phyloP scores from a whole-genome alignment of 768 basidiomycete species.

The Phylloporus scabripes region DNA sequence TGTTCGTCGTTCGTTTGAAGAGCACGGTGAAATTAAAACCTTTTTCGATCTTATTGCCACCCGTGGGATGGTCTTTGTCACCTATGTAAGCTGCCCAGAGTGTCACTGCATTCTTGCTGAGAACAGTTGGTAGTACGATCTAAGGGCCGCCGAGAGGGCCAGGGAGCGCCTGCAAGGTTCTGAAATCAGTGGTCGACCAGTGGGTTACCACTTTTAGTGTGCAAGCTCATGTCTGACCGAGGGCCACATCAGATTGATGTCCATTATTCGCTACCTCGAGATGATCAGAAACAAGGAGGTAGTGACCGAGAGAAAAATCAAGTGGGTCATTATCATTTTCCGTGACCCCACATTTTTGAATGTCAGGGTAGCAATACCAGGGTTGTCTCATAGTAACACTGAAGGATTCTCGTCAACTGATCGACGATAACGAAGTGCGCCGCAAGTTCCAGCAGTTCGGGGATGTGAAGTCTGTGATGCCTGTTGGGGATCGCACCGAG shows the following conservation, averaged over 20 bases:
- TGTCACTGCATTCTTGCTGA: conserved; percentile 9
- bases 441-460: conserved; percentile 86
- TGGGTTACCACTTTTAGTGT: conserved; percentile 40
- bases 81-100: conserved; percentile 68
- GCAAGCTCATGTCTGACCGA: conserved; percentile 3
- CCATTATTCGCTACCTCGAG: conserved; percentile 92
- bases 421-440: conserved; percentile 82
- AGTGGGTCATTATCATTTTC: conserved; percentile 35
- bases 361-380: conserved; percentile 55
- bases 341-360: conserved; percentile 6
- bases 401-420: conserved; percentile 61
- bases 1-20: conserved; percentile 82
- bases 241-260: conserved; percentile 78
- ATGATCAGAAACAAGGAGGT: conserved; percentile 63
- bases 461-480: conserved; percentile 77
- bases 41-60: conserved; percentile 95
- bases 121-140: conserved; percentile 62
- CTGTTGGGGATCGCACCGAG: conserved; percentile 61
- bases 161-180: conserved; percentile 87
- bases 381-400: conserved; percentile 80
- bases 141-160: conserved; percentile 89
- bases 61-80: conserved; percentile 98
- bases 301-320: conserved; percentile 74
- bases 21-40: conserved; percentile 93
- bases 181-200: conserved; percentile 82